phyloP scores from a whole-genome alignment of 495 filamentous ascomycete species.

The Parathielavia appendiculata region DNA sequence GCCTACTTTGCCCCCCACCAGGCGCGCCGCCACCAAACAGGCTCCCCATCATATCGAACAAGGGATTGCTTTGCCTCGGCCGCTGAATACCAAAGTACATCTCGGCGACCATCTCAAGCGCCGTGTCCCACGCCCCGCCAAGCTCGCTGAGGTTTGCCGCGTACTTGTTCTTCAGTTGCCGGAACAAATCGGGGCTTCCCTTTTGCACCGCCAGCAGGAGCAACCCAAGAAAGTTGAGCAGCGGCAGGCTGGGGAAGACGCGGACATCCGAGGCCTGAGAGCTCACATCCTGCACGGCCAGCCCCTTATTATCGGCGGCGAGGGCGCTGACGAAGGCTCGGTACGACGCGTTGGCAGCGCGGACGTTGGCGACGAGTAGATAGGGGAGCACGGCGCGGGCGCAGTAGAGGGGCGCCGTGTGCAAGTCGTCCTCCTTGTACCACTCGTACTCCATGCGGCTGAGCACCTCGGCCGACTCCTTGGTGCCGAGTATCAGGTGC shows the following conservation, averaged over 20 bases:
- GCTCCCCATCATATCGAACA: conserved; percentile 96
- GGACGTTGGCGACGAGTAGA: conserved; percentile 82
- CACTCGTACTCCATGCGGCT: conserved; percentile 83
- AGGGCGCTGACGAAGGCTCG: conserved; percentile 74
- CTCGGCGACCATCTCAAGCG: conserved; percentile 81
- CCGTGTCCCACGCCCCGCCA: conserved; percentile 68
- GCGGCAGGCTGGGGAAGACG: conserved; percentile 79
- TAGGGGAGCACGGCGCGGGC: conserved; percentile 89
- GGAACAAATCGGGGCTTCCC: conserved; percentile 73
- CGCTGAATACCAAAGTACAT: conserved; percentile 97
- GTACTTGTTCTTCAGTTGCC: conserved; percentile 78
- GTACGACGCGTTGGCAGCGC: conserved; percentile 77
- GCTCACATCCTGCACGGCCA: conserved; percentile 76
- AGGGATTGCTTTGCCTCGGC: conserved; percentile 77
- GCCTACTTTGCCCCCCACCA: conserved; percentile 40
- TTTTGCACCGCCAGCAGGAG: conserved; percentile 78
- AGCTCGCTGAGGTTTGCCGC: conserved; percentile 67
- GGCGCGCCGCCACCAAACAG: conserved; percentile 67
- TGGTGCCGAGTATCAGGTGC: conserved; percentile 84
- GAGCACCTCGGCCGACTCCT: conserved; percentile 76
- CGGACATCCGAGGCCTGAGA: conserved; percentile 66
- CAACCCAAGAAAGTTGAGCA: conserved; percentile 87
- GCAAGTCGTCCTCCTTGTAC: conserved; percentile 83
- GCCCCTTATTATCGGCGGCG: conserved; percentile 56
- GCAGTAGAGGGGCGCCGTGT: conserved; percentile 84